Evolutionary conservation across 352 stramenopile species (phyloP), one percentile per base, ranked within the genome.

Genomic region (Phytopythium boreale): DNA sequence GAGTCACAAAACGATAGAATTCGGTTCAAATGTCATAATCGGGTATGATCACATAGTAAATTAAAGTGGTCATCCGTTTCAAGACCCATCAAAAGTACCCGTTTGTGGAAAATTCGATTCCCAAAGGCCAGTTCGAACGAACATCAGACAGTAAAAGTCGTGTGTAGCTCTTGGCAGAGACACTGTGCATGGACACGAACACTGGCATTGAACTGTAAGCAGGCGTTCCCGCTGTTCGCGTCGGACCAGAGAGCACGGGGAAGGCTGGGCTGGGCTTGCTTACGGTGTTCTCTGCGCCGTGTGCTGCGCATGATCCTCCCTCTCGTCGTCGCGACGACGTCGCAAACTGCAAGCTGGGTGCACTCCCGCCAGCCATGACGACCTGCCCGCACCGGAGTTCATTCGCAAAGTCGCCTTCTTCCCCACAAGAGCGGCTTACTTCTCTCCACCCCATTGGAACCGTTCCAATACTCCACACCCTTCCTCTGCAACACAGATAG

Each of bases 391-490:
- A 22, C 19, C 27, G 22, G 39, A n/a, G 19, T 50, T 75, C 71
- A 78, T 75, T 78, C 55, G 62, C 53, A 60, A 75, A 78, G 65
- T 78, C 68, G 64, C 64, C 68, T 47, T 67, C 52, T 55, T 51
- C 26, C 58, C 43, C 70, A 19, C 66, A 71, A 36, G 26, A 24
- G 39, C 41, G 20, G 39, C 41, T 51, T 46, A 60, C 26, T 24
- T 19, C n/a, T 43, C 61, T 34, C 64, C 68, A 39, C 62, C 55
- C 64, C 56, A 74, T 62, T 62, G 57, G 57, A 62, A 60, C 55
- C 55, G 55, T 9, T 60, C 55, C 55, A 50, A 60, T 60, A 60
- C 55, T 15, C 24, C 15, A 4, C 11, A 19, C n/a, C 44, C 11
- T 43, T 46, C n/a, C 29, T 43, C 44, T 17, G 8, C 31, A 15